Base-by-base conservation (phyloP, 495 filamentous ascomycete genomes). In the Annulohypoxylon nitens region DNA sequence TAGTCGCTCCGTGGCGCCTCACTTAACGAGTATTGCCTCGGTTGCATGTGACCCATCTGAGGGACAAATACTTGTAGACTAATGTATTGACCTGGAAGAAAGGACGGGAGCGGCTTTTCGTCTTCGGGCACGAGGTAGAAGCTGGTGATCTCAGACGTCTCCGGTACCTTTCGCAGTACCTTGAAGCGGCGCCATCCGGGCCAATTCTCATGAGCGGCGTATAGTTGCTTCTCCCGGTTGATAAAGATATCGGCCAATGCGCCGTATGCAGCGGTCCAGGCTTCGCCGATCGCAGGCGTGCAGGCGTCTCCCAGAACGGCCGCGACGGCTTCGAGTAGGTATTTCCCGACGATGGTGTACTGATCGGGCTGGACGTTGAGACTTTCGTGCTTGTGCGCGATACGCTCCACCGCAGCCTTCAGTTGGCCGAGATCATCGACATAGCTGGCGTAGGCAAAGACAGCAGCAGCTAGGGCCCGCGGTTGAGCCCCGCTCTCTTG, bases 321-420 rank as follows among this genome's bases (percentile, higher is more conserved):
- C 58, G 86, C 86, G 83, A 94, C 91, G 34, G 90, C 90, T 57
- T 85, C 86, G 59, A 94, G 84, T 7, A 93, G 86, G 79, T 88
- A 85, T 72, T 85, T 86, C 62, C 89, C 92, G 33, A 94, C 92
- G 57, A 92, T 87, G 50, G 86, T 76, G 81, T 93, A 93, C 66
- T 91, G 86, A 7, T 87, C 90, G 23, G 92, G 87, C 64, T 86
- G 80, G 72, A 94, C 88, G 79, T 88, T 88, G 34, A 93, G 87
- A 0, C 88, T 91, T 48, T 88, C 91, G 71, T 94, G 92, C 80
- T 93, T 93, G 79, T 92, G 86, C 76, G 90, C 89, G 76, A 94
- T 93, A 71, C 89, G 85, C 78, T 90, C 89, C n/a, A 94, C 86
- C 39, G 89, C 88, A 5, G 86, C 83, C 37, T 78, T 68, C 4